These are phyloP conservation scores for Macrophomina phaseolina DNA, from an alignment of 2,329 filamentous ascomycete species.

Conservation along the genomic window DNA sequence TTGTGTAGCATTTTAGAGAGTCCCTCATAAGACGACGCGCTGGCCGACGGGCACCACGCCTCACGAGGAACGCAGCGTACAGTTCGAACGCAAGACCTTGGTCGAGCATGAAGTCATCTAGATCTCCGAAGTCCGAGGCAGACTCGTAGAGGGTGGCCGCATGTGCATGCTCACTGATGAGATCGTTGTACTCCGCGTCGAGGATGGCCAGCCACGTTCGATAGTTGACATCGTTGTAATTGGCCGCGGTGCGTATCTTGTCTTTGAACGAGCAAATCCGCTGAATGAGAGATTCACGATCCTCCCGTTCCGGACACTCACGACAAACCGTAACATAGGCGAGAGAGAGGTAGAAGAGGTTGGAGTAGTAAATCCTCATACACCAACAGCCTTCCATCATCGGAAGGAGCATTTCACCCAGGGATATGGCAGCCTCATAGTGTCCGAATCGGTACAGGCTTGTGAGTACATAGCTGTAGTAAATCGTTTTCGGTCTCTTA, in stretches of 20 bases:
- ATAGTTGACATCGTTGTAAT: constrained; percentile 73
- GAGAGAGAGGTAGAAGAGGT: constrained; percentile 51
- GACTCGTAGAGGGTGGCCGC: constrained; percentile 72
- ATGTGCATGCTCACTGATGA: constrained; percentile 57
- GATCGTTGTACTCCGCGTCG: constrained; percentile 71
- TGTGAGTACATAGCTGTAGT: constrained; percentile 62
- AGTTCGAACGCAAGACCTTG: constrained; percentile 76
- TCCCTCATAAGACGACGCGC: constrained; percentile 73
- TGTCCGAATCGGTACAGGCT: constrained; percentile 52
- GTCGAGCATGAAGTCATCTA: constrained; percentile 71
- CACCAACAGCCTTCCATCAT: constrained; percentile 52
- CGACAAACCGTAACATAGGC: constrained; percentile 48
- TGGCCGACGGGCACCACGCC: constrained; percentile 68
- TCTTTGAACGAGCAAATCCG: constrained; percentile 62
- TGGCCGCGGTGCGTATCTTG: constrained; percentile 68
- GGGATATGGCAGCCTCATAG: constrained; percentile 47
- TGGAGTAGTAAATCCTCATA: constrained; percentile 50
- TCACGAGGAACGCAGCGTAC: constrained; percentile 73
- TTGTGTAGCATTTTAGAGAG: constrained; percentile 69
- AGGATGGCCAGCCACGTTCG: constrained; percentile 71
- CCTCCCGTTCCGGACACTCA: constrained; percentile 42
- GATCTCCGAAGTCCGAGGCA: constrained; percentile 72
- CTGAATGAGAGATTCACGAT: constrained; percentile 56
- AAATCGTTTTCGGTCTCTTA: constrained; percentile 69
- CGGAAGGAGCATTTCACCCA: constrained; percentile 50